These are phyloP conservation scores for Ajuga chamaepitys DNA, from an alignment of 257 asterid species.

Conservation along the genomic window DNA sequence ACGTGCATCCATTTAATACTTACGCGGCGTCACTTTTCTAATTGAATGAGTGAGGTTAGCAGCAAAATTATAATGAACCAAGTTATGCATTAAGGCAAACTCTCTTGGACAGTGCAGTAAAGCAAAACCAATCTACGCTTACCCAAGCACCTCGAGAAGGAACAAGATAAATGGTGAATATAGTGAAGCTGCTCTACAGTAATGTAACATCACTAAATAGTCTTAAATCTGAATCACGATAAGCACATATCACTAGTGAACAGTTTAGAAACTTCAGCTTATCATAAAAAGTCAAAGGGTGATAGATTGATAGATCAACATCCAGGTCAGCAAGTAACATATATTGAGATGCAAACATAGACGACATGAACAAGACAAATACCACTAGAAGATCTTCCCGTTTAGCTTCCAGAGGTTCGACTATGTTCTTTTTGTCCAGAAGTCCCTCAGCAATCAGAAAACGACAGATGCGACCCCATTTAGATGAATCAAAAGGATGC, in stretches of 20 bases:
- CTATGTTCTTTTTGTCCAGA: constrained; percentile 47
- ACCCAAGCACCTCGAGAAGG: background rate
- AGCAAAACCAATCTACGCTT: background rate
- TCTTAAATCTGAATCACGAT: background rate
- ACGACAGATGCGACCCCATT: constrained; percentile 92
- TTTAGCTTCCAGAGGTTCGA: constrained; percentile 88
- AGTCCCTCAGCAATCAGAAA: constrained; percentile 60
- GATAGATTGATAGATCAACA: background rate
- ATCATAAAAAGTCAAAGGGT: background rate
- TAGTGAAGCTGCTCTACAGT: background rate
- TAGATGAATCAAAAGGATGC: constrained; percentile 97
- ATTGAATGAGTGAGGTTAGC: background rate
- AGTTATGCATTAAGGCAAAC: background rate
- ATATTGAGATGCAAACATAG: background rate
- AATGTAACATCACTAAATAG: too few relatives aligned
- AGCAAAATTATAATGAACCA: background rate
- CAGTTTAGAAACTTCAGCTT: background rate
- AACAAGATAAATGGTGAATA: background rate
- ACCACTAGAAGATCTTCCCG: constrained; percentile 93
- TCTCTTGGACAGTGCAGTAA: background rate
- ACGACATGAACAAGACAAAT: constrained; percentile 11
- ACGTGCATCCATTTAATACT: background rate
- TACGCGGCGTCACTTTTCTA: background rate
- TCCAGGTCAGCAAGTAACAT: background rate
- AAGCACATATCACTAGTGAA: background rate